Percentiles rank a stretch among this genome's conserved stretches.
Evolutionary conservation across 2,329 filamentous ascomycete species (phyloP).

Genomic region (Pyricularia pennisetigena): DNA sequence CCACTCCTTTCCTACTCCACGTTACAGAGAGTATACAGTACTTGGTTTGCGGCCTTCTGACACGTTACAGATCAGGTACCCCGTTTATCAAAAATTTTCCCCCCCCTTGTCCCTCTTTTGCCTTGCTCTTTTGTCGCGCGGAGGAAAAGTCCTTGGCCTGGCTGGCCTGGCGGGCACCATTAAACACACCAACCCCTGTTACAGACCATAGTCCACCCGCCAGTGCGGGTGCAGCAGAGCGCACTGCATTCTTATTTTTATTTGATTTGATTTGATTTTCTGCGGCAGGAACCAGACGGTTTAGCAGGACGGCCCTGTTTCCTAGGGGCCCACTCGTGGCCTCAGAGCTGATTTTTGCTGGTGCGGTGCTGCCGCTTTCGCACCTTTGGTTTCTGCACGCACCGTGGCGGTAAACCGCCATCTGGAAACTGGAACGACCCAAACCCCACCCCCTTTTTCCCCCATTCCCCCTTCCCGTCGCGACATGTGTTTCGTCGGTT

Average conservation of each 20-base stretch:
- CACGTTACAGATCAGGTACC: not conserved
- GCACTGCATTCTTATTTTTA: not conserved
- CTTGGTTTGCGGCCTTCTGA: not conserved
- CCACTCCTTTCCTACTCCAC: conserved; percentile 1
- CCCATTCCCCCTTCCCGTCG: not conserved
- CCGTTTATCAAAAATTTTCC: conserved; percentile 9
- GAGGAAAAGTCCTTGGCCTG: not conserved
- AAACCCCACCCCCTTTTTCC: not conserved
- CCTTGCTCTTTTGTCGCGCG: not conserved
- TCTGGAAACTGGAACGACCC: not conserved
- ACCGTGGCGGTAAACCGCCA: not conserved
- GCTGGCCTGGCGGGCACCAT: not conserved
- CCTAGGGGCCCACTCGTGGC: not conserved
- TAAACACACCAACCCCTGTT: not conserved
- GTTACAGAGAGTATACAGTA: not conserved
- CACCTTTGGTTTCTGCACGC: conserved; percentile 4
- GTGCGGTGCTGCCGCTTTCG: not conserved
- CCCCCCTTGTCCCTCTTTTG: too few relatives aligned
- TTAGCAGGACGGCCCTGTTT: not conserved
- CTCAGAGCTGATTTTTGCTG: not conserved
- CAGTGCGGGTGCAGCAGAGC: not conserved
- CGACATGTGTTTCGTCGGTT: conserved; percentile 1
- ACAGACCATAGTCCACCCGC: not conserved
- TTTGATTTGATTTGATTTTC: not conserved
- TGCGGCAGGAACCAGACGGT: not conserved